These are phyloP conservation scores for Omphalotus guepiniiformis DNA, from an alignment of 768 basidiomycete genomes.

Conservation along the genomic window DNA sequence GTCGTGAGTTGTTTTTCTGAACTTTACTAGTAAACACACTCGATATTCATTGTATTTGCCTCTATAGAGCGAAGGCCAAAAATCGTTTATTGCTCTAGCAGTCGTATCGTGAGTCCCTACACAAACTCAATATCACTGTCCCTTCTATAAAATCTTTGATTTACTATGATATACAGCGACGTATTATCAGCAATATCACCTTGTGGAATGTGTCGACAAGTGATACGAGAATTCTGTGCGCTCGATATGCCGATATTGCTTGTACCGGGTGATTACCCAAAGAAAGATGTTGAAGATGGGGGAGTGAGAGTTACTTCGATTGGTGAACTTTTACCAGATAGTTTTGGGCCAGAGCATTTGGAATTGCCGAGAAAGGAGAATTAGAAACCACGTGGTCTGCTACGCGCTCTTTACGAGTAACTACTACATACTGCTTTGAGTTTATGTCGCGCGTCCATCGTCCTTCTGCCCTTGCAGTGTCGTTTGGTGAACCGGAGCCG, in stretches of 20 bases:
- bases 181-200: conserved; percentile 68
- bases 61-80: conserved; percentile 74
- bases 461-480: conserved; percentile 52
- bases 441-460: conserved; percentile 36
- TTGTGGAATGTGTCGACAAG: conserved; percentile 92
- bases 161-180: conserved; percentile 48
- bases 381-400: no score
- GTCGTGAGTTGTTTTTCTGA: conserved; percentile 49
- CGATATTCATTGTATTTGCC: neutral
- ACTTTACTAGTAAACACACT: neutral
- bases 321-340: conserved; percentile 72
- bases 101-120: conserved; percentile 61
- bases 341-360: conserved; percentile 86
- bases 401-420: no score
- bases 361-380: conserved; percentile 47
- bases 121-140: no score
- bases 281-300: conserved; percentile 37
- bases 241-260: conserved; percentile 70
- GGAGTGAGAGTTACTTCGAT: conserved; percentile 63
- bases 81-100: conserved; percentile 69
- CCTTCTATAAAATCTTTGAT: neutral
- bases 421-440: neutral
- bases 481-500: conserved; percentile 40
- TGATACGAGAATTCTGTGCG: conserved; percentile 82
- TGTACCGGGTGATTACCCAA: conserved; percentile 60